These are phyloP conservation scores for Blastobotrys aristatus DNA, from an alignment of 1,139 yeast species.

Conservation along the genomic window DNA sequence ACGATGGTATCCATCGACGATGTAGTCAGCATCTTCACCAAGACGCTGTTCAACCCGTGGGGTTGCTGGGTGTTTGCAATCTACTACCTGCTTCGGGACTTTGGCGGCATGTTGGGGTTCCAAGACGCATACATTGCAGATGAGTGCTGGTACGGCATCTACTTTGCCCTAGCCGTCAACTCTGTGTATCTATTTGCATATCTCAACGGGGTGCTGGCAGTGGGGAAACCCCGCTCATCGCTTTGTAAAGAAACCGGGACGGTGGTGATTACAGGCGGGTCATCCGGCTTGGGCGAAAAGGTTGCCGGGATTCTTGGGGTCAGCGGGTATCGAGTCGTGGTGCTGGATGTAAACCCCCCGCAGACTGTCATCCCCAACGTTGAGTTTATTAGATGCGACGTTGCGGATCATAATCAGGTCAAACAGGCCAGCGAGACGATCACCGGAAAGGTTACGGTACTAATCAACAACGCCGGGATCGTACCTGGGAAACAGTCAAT, in stretches of 20 bases:
- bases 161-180: constrained; percentile 13
- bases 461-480: constrained; percentile 74
- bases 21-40: constrained; percentile 15
- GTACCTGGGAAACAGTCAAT: constrained; percentile 45
- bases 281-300: constrained; percentile 54
- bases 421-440: constrained; percentile 31
- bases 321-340: constrained; percentile 39
- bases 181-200: constrained; percentile 13
- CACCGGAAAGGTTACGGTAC: constrained; percentile 40
- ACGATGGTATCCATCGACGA: constrained; percentile 15
- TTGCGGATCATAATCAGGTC: constrained; percentile 40
- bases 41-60: constrained; percentile 22
- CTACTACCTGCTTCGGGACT: constrained; percentile 9
- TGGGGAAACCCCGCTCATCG: constrained; percentile 21
- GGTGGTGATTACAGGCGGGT: constrained; percentile 59
- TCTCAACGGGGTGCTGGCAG: constrained; percentile 16
- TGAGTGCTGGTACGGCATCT: background rate
- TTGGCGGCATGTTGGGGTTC: constrained; percentile 8
- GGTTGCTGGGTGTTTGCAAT: constrained; percentile 23
- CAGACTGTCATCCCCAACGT: constrained; percentile 29
- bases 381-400: constrained; percentile 45
- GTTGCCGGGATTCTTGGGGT: constrained; percentile 38
- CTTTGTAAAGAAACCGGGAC: constrained; percentile 21
- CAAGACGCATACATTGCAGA: background rate
- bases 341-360: constrained; percentile 47